Base-by-base conservation (phyloP, 257 asterid species). In the Plectranthus barbatus region DNA sequence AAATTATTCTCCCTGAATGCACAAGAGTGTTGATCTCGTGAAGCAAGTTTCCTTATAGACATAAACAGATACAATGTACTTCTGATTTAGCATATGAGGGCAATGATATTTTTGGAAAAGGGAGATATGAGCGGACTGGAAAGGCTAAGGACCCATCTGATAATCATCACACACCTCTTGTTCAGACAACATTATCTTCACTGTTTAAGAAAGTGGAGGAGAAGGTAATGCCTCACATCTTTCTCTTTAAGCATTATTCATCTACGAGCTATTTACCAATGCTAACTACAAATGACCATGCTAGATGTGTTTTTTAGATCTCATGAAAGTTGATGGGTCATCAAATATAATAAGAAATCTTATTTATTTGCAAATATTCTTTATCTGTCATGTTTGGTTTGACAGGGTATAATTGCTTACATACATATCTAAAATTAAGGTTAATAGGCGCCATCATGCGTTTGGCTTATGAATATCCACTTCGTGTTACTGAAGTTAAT, bases 151-250 rank as follows among this genome's bases (percentile, higher is more conserved):
- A 71, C 65, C 63, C 42, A 66, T 57, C 81, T 64, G 66, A 62
- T 50, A 72, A 69, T 62, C 74, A 56, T 58, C 76, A 31, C 40
- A 72, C 63, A 56, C 76, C 87, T 72, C 84, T 90, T 73, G 85
- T 90, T 67, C 97, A 90, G 72, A 72, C 88, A 59, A 81, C 94
- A 57, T 67, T 86, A 74, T 81, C 94, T 60, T 77, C 92, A n/a
- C 36, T 90, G 74, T 87, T 90, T 53, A 86, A 90, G 84, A 90
- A 82, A 78, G 94, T 64, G 52, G 97, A 72, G 75, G 87, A 84
- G 64, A 84, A 84, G 88, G 95, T 86, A 73, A 31, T 29, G 42
- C 44, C 68, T 62, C 74, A 24, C 65, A 58, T 23, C 57, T 61
- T 67, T 63, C 34, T 62, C 31, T 15, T 62, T 12, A 55, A 71